Base-by-base conservation (phyloP, 768 basidiomycete genomes). In the Agaricus sinodeliciosus region DNA sequence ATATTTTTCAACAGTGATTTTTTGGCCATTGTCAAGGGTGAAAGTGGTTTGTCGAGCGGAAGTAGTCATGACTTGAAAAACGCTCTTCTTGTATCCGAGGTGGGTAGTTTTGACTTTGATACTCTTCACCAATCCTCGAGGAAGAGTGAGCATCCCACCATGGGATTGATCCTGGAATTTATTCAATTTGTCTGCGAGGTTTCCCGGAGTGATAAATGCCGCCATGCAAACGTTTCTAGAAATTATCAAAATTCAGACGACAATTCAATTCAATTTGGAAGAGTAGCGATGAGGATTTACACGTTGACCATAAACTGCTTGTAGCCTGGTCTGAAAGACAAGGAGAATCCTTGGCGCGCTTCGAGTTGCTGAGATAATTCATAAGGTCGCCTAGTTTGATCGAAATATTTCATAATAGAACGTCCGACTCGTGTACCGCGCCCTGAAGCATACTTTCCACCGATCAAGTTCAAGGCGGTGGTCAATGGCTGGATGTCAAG, bases 21-120 rank as follows among this genome's bases (percentile, higher is more conserved):
- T 63, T 2, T 75, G 74, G 31, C 31, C 31, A 0, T 76, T 78
- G 35, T 55, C 59, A 45, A 59, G 58, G 15, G 51, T 47, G 31
- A 65, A 61, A 19, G 16, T 48, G 2, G 59, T 61, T 43, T 60
- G 58, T 0, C 62, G 56, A 12, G 63, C 59, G 1, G 59, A 52
- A 3, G 57, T 60, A 8, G 58, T 49, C 18, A 48, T 51, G 39
- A 60, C 48, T 12, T 51, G 46, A 13, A 37, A 55, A 25, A 58
- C 59, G 2, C 75, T 63, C 57, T 80, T 84, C 51, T 65, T 75
- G 61, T 80, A 77, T 0, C 79, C 78, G 0, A 85, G 63, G 61
- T 85, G 78, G 0, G 26, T 65, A 0, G 80, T 84, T 9, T 71
- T 69, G 7, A 89, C 77, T 62, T 78, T 82, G 58, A 87, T 68